Evolutionary conservation across 2,329 filamentous ascomycete genomes (phyloP).

Genomic region (Massarina eburnea): DNA sequence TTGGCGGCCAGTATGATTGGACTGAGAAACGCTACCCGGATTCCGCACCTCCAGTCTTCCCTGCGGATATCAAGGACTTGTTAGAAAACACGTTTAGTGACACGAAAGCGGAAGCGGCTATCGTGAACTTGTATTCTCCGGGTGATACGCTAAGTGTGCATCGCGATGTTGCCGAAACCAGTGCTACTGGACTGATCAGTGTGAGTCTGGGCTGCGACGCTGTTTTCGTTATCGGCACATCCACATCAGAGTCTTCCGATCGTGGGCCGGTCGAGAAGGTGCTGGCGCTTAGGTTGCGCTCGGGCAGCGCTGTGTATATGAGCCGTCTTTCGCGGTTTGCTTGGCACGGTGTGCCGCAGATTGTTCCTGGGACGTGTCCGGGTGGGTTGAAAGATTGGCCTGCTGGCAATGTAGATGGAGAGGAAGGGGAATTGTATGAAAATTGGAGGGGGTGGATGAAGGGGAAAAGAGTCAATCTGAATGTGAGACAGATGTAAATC

Average conservation of each 20-base stretch:
- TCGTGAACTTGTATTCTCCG: slow-evolving; percentile 89
- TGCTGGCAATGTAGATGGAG: slow-evolving; percentile 46
- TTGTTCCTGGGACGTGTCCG: slow-evolving; percentile 78
- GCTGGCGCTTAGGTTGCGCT: slow-evolving; percentile 57
- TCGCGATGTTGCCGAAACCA: slow-evolving; percentile 87
- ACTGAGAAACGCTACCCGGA: slow-evolving; percentile 79
- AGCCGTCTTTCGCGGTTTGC: slow-evolving; percentile 77
- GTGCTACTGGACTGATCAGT: slow-evolving; percentile 76
- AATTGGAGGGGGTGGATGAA: slow-evolving; percentile 86
- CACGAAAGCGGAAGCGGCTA: slow-evolving; percentile 82
- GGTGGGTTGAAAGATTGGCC: slow-evolving; percentile 76
- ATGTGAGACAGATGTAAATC: slow-evolving; percentile 93
- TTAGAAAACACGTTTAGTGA: slow-evolving; percentile 72
- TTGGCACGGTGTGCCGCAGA: slow-evolving; percentile 93
- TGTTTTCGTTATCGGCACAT: slow-evolving; percentile 75
- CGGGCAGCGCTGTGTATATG: slow-evolving; percentile 93
- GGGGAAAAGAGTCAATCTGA: slow-evolving; percentile 85
- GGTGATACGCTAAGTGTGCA: slow-evolving; percentile 91
- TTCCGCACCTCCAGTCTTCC: slow-evolving; percentile 70
- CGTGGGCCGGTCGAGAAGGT: slow-evolving; percentile 15
- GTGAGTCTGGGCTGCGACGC: slow-evolving; percentile 88
- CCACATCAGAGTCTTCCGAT: background rate
- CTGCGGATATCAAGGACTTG: slow-evolving; percentile 68
- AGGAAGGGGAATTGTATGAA: slow-evolving; percentile 52
- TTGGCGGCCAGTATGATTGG: slow-evolving; percentile 97